phyloP scores from a whole-genome alignment of 768 basidiomycete species.

The Daedaleopsis nitida region DNA sequence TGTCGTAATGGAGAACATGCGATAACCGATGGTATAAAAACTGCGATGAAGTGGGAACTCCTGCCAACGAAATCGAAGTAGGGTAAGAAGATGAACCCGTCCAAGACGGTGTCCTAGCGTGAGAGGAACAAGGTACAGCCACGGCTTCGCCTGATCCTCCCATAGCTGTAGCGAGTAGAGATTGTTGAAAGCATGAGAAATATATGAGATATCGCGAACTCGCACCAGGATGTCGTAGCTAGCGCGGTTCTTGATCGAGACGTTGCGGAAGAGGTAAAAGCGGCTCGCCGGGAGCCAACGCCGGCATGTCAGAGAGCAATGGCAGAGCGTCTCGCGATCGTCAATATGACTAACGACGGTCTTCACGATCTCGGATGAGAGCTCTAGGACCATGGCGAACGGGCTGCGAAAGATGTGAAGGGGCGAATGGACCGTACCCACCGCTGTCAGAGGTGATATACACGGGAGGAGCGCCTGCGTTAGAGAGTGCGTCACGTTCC shows the following conservation, averaged over 20 bases:
- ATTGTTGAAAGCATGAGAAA: background rate
- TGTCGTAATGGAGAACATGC: constrained; percentile 3
- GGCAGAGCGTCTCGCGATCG: constrained; percentile 15
- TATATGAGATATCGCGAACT: constrained; percentile 1
- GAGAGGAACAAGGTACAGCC: constrained; percentile 13
- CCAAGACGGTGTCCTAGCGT: background rate
- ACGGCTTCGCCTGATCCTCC: constrained; percentile 11
- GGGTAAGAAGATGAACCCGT: background rate
- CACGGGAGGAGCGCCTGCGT: background rate
- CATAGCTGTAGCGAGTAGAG: constrained; percentile 5
- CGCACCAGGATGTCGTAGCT: constrained; percentile 8
- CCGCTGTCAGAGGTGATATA: background rate
- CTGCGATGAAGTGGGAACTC: background rate
- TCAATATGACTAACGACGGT: constrained; percentile 2
- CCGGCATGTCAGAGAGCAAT: constrained; percentile 14
- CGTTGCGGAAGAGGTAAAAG: constrained; percentile 7
- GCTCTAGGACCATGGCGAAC: constrained; percentile 1
- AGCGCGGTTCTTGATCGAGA: background rate
- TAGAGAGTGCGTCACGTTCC: background rate
- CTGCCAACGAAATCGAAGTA: constrained; percentile 1
- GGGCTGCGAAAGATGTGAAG: background rate
- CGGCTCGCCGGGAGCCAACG: constrained; percentile 12
- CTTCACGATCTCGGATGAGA: constrained; percentile 7
- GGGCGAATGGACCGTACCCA: background rate
- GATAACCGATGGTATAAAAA: background rate